These are phyloP conservation scores for Aspergillus fijiensis DNA, from an alignment of 2,329 filamentous ascomycete genomes.

Conservation along the genomic window DNA sequence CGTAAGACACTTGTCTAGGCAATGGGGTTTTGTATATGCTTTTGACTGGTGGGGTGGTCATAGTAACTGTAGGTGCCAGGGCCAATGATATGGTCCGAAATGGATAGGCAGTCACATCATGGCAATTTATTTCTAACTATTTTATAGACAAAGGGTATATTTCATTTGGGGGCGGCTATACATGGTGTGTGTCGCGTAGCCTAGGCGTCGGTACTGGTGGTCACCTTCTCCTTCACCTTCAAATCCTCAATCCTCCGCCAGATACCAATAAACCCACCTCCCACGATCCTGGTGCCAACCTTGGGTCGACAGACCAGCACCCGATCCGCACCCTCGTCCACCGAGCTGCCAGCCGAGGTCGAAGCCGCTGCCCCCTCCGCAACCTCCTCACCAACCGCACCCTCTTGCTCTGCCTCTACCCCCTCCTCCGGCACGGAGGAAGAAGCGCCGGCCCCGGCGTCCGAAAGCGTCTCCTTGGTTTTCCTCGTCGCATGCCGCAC, in stretches of 20 bases:
- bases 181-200: neutral
- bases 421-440: conserved; percentile 15
- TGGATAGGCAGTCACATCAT: no score
- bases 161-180: no score
- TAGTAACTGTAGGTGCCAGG: no score
- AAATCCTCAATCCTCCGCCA: conserved; percentile 46
- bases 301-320: conserved; percentile 55
- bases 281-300: conserved; percentile 48
- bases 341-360: conserved; percentile 1
- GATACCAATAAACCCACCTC: conserved; percentile 54
- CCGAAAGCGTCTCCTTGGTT: conserved; percentile 36
- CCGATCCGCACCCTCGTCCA: conserved; percentile 30
- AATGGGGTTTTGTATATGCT: no score
- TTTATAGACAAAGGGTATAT: no score
- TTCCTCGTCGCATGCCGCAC: conserved; percentile 43
- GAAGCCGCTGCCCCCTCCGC: neutral
- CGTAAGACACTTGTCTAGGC: no score
- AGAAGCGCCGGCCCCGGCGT: conserved; percentile 34
- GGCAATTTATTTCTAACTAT: no score
- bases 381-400: conserved; percentile 14
- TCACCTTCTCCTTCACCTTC: neutral
- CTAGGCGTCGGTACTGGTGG: neutral
- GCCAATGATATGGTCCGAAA: no score
- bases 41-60: no score
- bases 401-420: conserved; percentile 10